Base-by-base conservation (phyloP, 1,284 basidiomycete species). In the Porodaedalea pini region DNA sequence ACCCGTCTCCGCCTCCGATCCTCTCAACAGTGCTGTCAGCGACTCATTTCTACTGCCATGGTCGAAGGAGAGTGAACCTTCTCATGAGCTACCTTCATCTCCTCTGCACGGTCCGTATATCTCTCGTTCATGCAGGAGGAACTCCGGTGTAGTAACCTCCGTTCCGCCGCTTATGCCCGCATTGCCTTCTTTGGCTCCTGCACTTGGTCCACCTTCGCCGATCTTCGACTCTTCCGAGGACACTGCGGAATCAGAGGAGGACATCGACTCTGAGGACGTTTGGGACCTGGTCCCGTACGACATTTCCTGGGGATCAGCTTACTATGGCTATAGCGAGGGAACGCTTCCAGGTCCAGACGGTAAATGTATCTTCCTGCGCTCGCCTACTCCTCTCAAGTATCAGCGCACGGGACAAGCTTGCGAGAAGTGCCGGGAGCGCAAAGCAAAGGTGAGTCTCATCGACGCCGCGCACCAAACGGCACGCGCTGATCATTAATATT, bases 261-360 rank as follows among this genome's bases (percentile, higher is more conserved):
- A 55, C 21, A 49, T 60, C 25, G 67, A 68, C 15, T 60, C 66
- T 6, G 71, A 71, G 53, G 70, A 71, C 51, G 66, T 66, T 41
- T 76, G 74, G 74, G 71, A 75, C 51, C 70, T 76, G 51, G 69
- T 75, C 17, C 73, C 73, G 7, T 75, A 76, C 63, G 68, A 76
- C 62, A 70, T 76, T 23, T 70, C 75, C 3, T 75, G 75, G 74
- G 75, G 75, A 2, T 61, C 66, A 21, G 68, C 70, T 37, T 75
- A 75, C 64, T 70, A 69, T 54, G 66, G 70, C 49, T 75, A 75
- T 62, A 65, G 63, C 37, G 63, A 66, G 0, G 74, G 75, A 17
- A 70, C 66, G n/a, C 69, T 76, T 8, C 74, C 74, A 0, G 74
- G 74, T 1, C 74, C 74, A 10, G 72, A 73, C 40, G 74, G 74